Base-by-base conservation (phyloP, 768 basidiomycete genomes). In the Mycena capillaripes region DNA sequence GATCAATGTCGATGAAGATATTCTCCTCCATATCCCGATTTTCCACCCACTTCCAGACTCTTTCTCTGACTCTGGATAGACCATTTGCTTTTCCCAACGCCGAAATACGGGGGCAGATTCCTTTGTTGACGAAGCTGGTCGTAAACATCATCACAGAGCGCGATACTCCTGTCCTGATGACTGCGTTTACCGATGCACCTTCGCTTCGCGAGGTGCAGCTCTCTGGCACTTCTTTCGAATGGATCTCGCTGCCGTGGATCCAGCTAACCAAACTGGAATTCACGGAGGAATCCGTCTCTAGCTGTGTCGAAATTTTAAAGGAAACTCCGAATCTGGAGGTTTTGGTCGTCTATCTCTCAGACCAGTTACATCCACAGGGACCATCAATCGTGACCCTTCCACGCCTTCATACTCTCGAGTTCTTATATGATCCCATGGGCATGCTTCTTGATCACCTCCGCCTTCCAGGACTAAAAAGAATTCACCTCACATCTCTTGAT, bases 181-280 rank as follows among this genome's bases (percentile, higher is more conserved):
- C 60, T 27, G 64, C 52, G 23, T 67, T 72, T 14, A 1, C 8
- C 25, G 42, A 66, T 44, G 64, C 70, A 6, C 70, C 70, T 6
- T n/a, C 21, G 11, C 70, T 71, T 52, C 64, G 64, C n/a, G 19
- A 71, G 19, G 64, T 61, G 1, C 19, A 12, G 10, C 42, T 72
- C 19, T 48, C 25, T 16, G 42, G 53, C 2, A 36, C 48, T 6
- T 55, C 64, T 1, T 27, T 55, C 14, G 16, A 42, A 4, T 62
- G 32, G 30, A 48, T 72, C 9, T 17, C 65, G 19, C 36, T 72
- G 23, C 71, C 71, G 0, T 72, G 71, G 71, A 50, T 38, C 44
- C 71, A 72, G 60, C 52, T 72, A 6, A 57, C 66, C 0, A 25
- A 56, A 16, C 57, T 72, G 34, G 55, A 62, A 30, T 46, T 68